Conservation (phyloP, 2,329 filamentous ascomycete species). For the Trichoderma arundinaceum region DNA sequence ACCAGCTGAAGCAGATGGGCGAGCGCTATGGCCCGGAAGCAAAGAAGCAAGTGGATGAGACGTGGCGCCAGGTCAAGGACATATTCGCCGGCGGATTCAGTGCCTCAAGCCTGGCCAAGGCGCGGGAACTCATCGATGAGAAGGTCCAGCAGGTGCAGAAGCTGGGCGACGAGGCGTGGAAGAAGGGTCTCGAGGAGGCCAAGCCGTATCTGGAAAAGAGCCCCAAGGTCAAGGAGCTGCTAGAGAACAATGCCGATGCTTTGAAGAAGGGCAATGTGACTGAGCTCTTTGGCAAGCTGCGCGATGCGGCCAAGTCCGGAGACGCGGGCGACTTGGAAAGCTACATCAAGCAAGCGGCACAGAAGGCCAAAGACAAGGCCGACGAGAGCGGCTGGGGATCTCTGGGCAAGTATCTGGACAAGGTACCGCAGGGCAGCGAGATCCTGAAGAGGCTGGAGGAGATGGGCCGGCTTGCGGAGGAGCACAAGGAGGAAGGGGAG, state of each 20-base stretch:
- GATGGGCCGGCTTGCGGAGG: slow-evolving; percentile 67
- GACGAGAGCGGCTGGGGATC: slow-evolving; percentile 50
- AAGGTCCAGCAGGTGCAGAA: slow-evolving; percentile 71
- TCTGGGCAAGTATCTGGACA: slow-evolving; percentile 67
- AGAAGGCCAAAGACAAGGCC: slow-evolving; percentile 55
- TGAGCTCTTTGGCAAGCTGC: slow-evolving; percentile 68
- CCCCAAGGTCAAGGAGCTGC: slow-evolving; percentile 73
- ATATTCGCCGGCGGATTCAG: slow-evolving; percentile 67
- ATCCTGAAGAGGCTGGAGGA: slow-evolving; percentile 70
- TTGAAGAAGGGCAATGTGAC: slow-evolving; percentile 70
- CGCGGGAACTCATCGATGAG: slow-evolving; percentile 69
- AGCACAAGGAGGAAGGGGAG: slow-evolving; percentile 73
- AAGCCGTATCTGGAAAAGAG: slow-evolving; percentile 77
- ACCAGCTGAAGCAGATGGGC: slow-evolving; percentile 72
- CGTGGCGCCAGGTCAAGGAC: slow-evolving; percentile 69
- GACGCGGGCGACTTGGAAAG: slow-evolving; percentile 54
- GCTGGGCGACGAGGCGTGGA: slow-evolving; percentile 73
- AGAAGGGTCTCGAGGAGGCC: slow-evolving; percentile 71
- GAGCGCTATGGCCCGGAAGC: slow-evolving; percentile 75
- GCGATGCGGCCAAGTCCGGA: slow-evolving; percentile 65
- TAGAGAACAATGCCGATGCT: slow-evolving; percentile 72
- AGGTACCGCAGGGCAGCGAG: slow-evolving; percentile 68
- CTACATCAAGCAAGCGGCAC: slow-evolving; percentile 43
- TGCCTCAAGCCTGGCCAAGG: slow-evolving; percentile 57
- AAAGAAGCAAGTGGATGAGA: slow-evolving; percentile 76